Evolutionary conservation across 2,329 filamentous ascomycete genomes (phyloP).

Genomic region (Diaporthe sp.): DNA sequence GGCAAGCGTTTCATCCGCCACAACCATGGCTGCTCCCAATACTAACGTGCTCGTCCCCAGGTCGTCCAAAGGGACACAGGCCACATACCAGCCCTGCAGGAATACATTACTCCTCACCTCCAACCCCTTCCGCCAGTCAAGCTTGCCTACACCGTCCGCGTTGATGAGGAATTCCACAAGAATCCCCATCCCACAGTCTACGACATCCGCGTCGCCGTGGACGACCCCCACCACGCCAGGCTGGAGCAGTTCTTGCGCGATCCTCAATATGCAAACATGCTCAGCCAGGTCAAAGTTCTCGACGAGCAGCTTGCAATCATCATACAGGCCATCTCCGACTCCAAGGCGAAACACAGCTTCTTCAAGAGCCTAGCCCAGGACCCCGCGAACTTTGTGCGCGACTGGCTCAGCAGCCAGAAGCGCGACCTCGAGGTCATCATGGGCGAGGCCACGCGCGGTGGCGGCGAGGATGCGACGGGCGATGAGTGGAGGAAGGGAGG

Average conservation of each 20-base stretch:
- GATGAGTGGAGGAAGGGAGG: slow-evolving; percentile 78
- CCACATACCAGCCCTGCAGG: slow-evolving; percentile 86
- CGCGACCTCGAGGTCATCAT: slow-evolving; percentile 89
- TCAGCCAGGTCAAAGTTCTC: slow-evolving; percentile 79
- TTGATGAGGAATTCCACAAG: slow-evolving; percentile 85
- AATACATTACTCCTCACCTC: slow-evolving; percentile 83
- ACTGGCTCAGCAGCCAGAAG: slow-evolving; percentile 93
- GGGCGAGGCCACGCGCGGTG: slow-evolving; percentile 79
- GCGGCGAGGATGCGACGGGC: slow-evolving; percentile 63
- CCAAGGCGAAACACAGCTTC: slow-evolving; percentile 92
- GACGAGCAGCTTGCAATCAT: slow-evolving; percentile 89
- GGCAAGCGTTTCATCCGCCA: background rate
- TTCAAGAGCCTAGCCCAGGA: slow-evolving; percentile 82
- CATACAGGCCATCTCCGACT: slow-evolving; percentile 83
- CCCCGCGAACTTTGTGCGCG: slow-evolving; percentile 83
- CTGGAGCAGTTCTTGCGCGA: slow-evolving; percentile 75
- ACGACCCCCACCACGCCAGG: slow-evolving; percentile 80
- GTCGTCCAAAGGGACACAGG: slow-evolving; percentile 80
- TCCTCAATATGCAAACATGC: slow-evolving; percentile 74
- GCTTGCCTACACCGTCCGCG: slow-evolving; percentile 91
- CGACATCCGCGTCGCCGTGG: slow-evolving; percentile 85
- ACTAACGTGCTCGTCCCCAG: slow-evolving; percentile 52
- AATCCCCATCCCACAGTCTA: slow-evolving; percentile 84
- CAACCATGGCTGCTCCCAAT: background rate
- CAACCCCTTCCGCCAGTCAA: slow-evolving; percentile 83